phyloP scores from a whole-genome alignment of 805 yeast genomes.

The Saturnispora diversa region DNA sequence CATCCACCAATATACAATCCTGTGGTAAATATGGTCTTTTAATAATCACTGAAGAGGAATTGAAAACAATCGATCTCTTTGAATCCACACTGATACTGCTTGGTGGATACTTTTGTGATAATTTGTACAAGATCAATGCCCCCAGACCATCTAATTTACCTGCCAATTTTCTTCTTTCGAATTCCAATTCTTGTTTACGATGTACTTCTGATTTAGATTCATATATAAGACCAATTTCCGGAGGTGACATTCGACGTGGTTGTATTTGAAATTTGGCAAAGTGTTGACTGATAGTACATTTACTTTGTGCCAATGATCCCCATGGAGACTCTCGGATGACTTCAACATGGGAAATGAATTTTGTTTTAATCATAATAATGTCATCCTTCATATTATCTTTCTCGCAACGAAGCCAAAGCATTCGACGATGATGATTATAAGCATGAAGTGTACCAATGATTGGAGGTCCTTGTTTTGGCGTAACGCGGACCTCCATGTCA shows the following conservation, averaged over 20 bases:
- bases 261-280: conserved; percentile 2
- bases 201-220: conserved; percentile 1
- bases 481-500: conserved; percentile 4
- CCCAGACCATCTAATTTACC: conserved; percentile 4
- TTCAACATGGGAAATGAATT: background rate
- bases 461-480: conserved; percentile 2
- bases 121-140: conserved; percentile 2
- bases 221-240: conserved; percentile 4
- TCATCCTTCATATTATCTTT: background rate
- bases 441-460: conserved; percentile 3
- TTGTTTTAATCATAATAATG: background rate
- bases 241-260: background rate
- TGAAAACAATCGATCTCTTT: background rate
- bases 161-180: background rate
- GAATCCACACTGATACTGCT: background rate
- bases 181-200: conserved; percentile 2
- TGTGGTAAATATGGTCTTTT: conserved; percentile 2
- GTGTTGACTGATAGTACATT: conserved; percentile 2
- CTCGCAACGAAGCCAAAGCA: conserved; percentile 1
- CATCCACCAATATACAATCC: conserved; percentile 1
- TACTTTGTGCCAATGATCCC: background rate
- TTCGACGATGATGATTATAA: conserved; percentile 6
- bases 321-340: conserved; percentile 4
- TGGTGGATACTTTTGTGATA: background rate
- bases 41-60: background rate